Conservation (phyloP, 768 basidiomycete species). For the Mycena galopus region DNA sequence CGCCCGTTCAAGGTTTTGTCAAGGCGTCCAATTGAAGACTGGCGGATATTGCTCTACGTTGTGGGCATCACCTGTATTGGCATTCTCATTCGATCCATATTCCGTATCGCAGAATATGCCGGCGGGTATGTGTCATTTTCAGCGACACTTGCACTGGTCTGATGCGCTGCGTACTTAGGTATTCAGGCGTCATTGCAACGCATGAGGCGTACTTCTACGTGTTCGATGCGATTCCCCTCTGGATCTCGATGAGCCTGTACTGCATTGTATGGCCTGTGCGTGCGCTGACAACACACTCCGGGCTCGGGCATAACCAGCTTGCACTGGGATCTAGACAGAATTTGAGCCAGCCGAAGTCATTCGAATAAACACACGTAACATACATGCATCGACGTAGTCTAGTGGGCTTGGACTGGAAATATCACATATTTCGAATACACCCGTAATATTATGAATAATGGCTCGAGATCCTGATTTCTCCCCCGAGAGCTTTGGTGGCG, state of each 20-base stretch:
- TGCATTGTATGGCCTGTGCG: constrained; percentile 36
- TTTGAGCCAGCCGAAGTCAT: neutral
- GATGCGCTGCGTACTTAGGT: constrained; percentile 1
- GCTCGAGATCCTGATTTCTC: too few species aligned
- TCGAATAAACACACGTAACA: neutral
- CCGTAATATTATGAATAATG: too few species aligned
- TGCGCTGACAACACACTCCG: neutral
- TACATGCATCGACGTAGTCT: neutral
- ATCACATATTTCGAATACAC: too few species aligned
- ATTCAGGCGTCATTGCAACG: constrained; percentile 55
- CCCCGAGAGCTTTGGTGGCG: too few species aligned
- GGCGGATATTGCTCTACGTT: constrained; percentile 19
- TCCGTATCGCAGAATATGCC: constrained; percentile 62
- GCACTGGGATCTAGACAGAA: neutral
- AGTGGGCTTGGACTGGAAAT: too few species aligned
- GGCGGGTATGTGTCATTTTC: constrained; percentile 52
- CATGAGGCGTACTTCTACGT: constrained; percentile 66
- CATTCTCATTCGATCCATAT: constrained; percentile 61
- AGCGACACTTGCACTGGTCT: neutral
- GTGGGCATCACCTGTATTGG: constrained; percentile 20
- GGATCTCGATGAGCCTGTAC: constrained; percentile 59
- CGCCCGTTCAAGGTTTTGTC: constrained; percentile 18
- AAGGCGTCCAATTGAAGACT: constrained; percentile 24
- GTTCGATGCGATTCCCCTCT: constrained; percentile 66
- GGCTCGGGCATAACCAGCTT: neutral